phyloP scores from a whole-genome alignment of 1,139 yeast species.

The Saccharomyces hybrid region DNA sequence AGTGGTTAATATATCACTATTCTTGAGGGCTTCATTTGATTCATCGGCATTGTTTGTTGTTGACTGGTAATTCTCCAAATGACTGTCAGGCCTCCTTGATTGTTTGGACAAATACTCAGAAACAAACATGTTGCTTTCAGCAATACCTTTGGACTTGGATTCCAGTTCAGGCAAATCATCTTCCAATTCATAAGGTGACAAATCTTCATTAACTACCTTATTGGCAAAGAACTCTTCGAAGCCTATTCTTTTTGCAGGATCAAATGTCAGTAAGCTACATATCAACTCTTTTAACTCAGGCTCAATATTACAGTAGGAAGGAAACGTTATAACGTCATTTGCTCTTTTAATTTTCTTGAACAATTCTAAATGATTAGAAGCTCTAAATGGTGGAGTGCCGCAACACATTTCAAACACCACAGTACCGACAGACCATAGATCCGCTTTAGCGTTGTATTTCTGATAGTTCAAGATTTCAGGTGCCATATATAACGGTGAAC shows the following conservation, averaged over 20 bases:
- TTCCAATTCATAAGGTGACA: slow-evolving; percentile 30
- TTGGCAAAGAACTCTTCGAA: slow-evolving; percentile 79
- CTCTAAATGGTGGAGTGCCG: slow-evolving; percentile 92
- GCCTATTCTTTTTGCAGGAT: slow-evolving; percentile 81
- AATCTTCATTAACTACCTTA: slow-evolving; percentile 33
- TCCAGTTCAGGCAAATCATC: slow-evolving; percentile 39
- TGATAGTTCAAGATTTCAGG: slow-evolving; percentile 93
- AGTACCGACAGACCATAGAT: slow-evolving; percentile 96
- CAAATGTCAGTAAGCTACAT: slow-evolving; percentile 65
- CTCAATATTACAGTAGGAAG: slow-evolving; percentile 41
- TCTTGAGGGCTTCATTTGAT: background rate
- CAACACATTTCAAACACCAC: slow-evolving; percentile 96
- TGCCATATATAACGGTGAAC: slow-evolving; percentile 96
- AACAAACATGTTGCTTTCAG: slow-evolving; percentile 55
- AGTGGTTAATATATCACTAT: background rate
- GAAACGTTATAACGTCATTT: slow-evolving; percentile 70
- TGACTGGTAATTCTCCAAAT: background rate
- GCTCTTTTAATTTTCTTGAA: slow-evolving; percentile 76
- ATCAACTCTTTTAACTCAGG: slow-evolving; percentile 59
- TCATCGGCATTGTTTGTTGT: background rate
- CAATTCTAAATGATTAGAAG: slow-evolving; percentile 84
- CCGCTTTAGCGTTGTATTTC: slow-evolving; percentile 94
- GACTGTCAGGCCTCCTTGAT: background rate
- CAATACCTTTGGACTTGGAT: slow-evolving; percentile 57
- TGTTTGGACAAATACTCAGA: slow-evolving; percentile 52